Evolutionary conservation across 179 eudicot genomes (phyloP), one percentile per base, ranked within the genome.

Genomic region (Gypsophila paniculata): DNA sequence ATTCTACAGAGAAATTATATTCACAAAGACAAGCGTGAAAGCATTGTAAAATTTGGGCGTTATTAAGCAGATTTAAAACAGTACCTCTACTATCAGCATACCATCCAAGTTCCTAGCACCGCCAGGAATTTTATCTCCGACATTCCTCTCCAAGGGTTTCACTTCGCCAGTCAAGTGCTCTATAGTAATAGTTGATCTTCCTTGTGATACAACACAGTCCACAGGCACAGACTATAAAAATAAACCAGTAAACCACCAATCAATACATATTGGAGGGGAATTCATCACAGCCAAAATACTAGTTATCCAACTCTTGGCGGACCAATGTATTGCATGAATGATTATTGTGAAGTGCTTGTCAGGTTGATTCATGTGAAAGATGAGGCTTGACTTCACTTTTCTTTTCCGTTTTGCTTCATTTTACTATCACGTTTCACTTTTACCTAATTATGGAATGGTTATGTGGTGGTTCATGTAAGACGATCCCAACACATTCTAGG

Each of bases 101-200:
- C 99, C 99, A 78, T 94, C 99, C 78, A 94, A 74, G 80, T 94
- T 94, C 77, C 99, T 80, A 29, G 99, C 99, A 63, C 99, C 99
- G 29, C 99, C 99, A 59, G 99, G 99, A 78, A 94, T 92, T 77
- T 79, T 73, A 78, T 94, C 97, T 42, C 92, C 96, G 60, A 86
- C 84, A 65, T 79, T 80, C 75, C 84, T 87, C 8, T 88, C 97
- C 51, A 94, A 22, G 68, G 97, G 99, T 75, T 91, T 94, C 74
- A 90, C 85, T 80, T 94, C 99, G 29, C 99, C 99, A 23, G 99
- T 94, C 86, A 94, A 85, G 84, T 94, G 99, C 85, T 94, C 99
- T 74, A 86, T 82, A n/a, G 99, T 94, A 74, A 94, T 85, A 73
- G 97, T 92, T 71, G 99, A 91, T 81, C 96, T 85, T 77, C 99